phyloP scores from a whole-genome alignment of 75 land plant genomes.

The Sequoia sempervirens region DNA sequence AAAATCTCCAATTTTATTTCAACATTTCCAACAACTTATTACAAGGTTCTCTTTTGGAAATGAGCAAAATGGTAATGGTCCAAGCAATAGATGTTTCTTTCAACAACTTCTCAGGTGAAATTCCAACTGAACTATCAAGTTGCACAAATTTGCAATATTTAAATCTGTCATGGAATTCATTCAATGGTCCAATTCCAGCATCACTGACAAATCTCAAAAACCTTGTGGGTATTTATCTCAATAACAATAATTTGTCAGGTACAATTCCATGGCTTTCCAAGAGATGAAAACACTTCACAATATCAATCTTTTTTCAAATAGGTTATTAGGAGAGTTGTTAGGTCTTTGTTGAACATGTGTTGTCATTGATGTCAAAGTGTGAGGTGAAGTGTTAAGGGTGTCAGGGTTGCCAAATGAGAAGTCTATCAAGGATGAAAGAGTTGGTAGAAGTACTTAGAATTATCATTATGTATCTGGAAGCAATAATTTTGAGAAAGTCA shows the following conservation, averaged over 20 bases:
- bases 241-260: conserved; percentile 24
- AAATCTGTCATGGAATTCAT: conserved; percentile 8
- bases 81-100: conserved; percentile 14
- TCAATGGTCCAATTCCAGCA: background rate
- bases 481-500: too few species aligned
- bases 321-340: conserved; percentile 18
- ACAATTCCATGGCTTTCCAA: background rate
- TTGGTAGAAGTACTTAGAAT: too few species aligned
- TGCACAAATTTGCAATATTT: conserved; percentile 9
- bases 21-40: conserved; percentile 11
- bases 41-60: background rate
- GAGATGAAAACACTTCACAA: background rate
- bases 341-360: too few species aligned
- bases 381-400: too few species aligned
- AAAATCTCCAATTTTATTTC: conserved; percentile 34
- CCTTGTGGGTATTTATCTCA: conserved; percentile 21
- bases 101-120: conserved; percentile 25
- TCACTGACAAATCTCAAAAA: background rate
- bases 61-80: background rate
- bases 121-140: conserved; percentile 17
- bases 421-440: too few species aligned
- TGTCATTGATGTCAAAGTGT: too few species aligned
- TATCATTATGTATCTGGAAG: too few species aligned
- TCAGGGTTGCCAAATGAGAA: too few species aligned
- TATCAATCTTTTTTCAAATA: conserved; percentile 28